A percentile compares a stretch with the other conserved stretches of the same genome.
phyloP scores from a whole-genome alignment of 2,329 filamentous ascomycete genomes.

The Cercospora zeina region DNA sequence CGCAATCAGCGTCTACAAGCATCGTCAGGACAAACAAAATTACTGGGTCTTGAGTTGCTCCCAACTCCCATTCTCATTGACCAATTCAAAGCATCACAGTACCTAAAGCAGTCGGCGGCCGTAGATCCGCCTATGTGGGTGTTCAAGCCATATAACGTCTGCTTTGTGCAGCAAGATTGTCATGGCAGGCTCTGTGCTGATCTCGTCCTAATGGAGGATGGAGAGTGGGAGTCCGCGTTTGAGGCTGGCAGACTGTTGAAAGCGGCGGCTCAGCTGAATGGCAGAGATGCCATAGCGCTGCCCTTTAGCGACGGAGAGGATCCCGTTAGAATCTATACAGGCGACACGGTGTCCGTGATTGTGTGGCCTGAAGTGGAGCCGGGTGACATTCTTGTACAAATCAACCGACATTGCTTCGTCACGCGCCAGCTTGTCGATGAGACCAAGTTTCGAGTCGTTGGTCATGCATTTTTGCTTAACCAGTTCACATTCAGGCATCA shows the following conservation, averaged over 20 bases:
- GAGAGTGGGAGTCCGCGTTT: background rate
- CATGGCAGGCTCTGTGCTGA: background rate
- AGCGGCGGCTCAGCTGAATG: background rate
- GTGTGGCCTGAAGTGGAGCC: background rate
- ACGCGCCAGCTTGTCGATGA: background rate
- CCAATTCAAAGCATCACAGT: too few relatives aligned
- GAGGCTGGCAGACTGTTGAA: background rate
- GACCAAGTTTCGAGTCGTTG: background rate
- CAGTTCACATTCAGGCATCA: background rate
- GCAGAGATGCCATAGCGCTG: background rate
- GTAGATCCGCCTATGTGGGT: too few relatives aligned
- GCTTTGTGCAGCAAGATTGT: background rate
- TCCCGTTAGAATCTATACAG: background rate
- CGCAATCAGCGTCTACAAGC: background rate
- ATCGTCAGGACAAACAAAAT: background rate
- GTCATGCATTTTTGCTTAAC: background rate
- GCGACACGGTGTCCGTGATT: background rate
- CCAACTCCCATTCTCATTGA: too few relatives aligned
- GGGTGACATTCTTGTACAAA: background rate
- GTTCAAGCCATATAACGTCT: too few relatives aligned
- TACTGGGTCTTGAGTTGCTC: background rate
- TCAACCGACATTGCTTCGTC: background rate
- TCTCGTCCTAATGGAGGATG: background rate
- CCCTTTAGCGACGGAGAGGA: background rate
- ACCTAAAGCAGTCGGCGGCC: too few relatives aligned